Conservation (phyloP, 768 basidiomycete genomes). For the Kwoniella mangroviensis region DNA sequence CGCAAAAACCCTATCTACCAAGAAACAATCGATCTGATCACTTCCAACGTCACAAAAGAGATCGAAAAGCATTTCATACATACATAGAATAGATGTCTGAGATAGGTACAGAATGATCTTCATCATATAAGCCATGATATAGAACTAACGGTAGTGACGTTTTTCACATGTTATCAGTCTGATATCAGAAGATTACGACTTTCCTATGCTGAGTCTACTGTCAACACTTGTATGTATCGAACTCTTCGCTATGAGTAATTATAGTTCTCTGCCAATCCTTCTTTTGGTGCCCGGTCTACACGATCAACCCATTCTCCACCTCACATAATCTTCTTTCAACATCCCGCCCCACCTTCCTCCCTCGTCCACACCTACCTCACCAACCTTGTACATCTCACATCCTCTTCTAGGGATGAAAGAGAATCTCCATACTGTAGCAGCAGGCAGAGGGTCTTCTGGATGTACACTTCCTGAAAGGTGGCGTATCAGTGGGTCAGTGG, state of each 20-base stretch:
- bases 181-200: background rate
- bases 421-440: slow-evolving; percentile 50
- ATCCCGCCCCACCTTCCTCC: slow-evolving; percentile 45
- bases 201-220: too few species aligned
- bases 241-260: too few species aligned
- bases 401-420: slow-evolving; percentile 48
- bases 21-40: slow-evolving; percentile 6
- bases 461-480: slow-evolving; percentile 10
- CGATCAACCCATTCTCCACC: slow-evolving; percentile 41
- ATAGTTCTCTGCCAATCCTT: too few species aligned
- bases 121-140: background rate
- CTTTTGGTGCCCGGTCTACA: background rate
- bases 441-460: slow-evolving; percentile 30
- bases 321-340: slow-evolving; percentile 44
- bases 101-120: background rate
- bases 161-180: too few species aligned
- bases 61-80: slow-evolving; percentile 9
- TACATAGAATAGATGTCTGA: background rate
- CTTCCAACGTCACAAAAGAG: background rate
- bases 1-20: slow-evolving; percentile 5
- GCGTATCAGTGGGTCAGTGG: slow-evolving; percentile 37
- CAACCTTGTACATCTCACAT: slow-evolving; percentile 45
- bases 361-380: slow-evolving; percentile 23
- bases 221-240: too few species aligned
- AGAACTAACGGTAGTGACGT: too few species aligned